phyloP scores from a whole-genome alignment of 2,329 filamentous ascomycete genomes.

The Exophiala sideris region DNA sequence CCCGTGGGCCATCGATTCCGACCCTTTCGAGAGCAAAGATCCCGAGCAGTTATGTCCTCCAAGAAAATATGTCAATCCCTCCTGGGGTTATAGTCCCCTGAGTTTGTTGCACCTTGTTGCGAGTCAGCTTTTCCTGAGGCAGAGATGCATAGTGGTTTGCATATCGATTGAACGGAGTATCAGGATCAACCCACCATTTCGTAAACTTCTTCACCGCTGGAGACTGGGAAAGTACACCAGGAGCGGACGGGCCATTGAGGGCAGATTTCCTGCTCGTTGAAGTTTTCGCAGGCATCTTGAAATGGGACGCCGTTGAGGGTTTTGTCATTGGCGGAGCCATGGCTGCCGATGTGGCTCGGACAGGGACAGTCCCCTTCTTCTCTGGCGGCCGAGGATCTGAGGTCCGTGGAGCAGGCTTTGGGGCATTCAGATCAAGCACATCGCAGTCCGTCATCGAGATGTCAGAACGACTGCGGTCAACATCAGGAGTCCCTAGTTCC shows the following conservation, averaged over 20 bases:
- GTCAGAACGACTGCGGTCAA: background rate
- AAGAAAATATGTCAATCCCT: background rate
- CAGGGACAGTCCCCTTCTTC: too few relatives aligned
- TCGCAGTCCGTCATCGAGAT: background rate
- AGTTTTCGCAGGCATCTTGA: background rate
- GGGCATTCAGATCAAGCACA: too few relatives aligned
- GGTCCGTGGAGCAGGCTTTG: too few relatives aligned
- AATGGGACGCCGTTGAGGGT: background rate
- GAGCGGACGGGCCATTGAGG: background rate
- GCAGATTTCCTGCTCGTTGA: background rate
- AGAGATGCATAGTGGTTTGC: constrained; percentile 32
- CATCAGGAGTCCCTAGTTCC: constrained; percentile 5
- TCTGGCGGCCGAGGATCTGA: too few relatives aligned
- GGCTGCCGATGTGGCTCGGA: too few relatives aligned
- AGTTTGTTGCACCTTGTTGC: background rate
- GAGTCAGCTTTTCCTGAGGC: background rate
- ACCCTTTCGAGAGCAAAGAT: too few relatives aligned
- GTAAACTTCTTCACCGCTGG: background rate
- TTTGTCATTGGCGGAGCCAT: too few relatives aligned
- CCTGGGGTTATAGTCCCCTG: background rate
- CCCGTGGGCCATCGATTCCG: too few relatives aligned
- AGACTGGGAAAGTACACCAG: background rate
- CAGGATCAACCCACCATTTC: constrained; percentile 21
- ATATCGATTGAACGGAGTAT: constrained; percentile 41
- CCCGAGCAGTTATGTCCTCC: background rate